These are phyloP conservation scores for Colletotrichum musicola DNA, from an alignment of 2,329 filamentous ascomycete species.

Conservation along the genomic window DNA sequence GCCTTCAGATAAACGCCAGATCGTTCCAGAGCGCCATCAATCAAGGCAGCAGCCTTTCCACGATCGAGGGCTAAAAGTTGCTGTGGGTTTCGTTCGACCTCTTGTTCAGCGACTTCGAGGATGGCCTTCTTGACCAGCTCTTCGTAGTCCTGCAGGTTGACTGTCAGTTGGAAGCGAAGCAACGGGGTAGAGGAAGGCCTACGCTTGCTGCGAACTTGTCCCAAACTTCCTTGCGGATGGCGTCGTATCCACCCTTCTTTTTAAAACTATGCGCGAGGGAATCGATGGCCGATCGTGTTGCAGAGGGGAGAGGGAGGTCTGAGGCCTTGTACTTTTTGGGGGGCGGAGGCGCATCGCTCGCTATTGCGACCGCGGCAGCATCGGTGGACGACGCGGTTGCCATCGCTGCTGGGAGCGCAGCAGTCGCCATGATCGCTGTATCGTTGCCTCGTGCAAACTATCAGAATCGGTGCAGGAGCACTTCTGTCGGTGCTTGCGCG, in stretches of 20 bases:
- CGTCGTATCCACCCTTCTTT: slow-evolving; percentile 87
- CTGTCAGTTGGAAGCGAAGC: not conserved
- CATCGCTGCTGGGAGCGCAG: slow-evolving; percentile 14
- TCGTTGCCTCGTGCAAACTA: not conserved
- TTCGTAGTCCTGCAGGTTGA: slow-evolving; percentile 72
- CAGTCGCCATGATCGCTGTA: slow-evolving; percentile 16
- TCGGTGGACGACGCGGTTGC: not conserved
- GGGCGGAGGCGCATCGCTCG: slow-evolving; percentile 9
- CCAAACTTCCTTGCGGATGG: slow-evolving; percentile 81
- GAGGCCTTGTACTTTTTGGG: slow-evolving; percentile 75
- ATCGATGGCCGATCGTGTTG: slow-evolving; percentile 81
- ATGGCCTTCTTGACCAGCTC: slow-evolving; percentile 74
- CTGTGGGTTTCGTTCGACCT: slow-evolving; percentile 80
- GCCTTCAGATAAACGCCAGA: slow-evolving; percentile 81
- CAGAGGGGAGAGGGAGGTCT: slow-evolving; percentile 79
- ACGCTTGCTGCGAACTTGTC: slow-evolving; percentile 80
- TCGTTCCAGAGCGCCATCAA: slow-evolving; percentile 83
- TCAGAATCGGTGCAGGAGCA: not conserved
- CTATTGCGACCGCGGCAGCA: not conserved
- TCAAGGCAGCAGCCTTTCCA: slow-evolving; percentile 78
- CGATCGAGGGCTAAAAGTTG: slow-evolving; percentile 80
- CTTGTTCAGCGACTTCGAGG: slow-evolving; percentile 76
- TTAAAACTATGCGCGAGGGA: slow-evolving; percentile 84
- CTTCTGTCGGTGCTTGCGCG: not conserved
- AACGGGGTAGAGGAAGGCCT: slow-evolving; percentile 45